Evolutionary conservation across 306 rosid genomes (phyloP).

Genomic region (Rubus parviflorus): DNA sequence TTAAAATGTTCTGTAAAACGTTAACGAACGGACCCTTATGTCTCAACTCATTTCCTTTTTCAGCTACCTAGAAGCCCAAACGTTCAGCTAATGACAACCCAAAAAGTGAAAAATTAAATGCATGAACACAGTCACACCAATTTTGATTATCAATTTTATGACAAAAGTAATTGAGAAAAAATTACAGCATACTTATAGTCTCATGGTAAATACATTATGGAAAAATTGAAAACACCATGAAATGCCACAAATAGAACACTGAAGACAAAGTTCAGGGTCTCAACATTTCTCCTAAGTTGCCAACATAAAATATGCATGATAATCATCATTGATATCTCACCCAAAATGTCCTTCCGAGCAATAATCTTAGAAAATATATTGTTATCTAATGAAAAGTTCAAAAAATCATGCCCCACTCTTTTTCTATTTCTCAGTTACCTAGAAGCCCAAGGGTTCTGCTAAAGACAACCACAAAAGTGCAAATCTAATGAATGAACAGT

Average conservation of each 20-base stretch:
- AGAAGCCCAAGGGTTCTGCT: not conserved
- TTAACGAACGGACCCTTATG: not conserved
- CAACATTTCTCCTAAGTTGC: not conserved
- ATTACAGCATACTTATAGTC: not conserved
- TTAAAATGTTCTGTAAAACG: no score
- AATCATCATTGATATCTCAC: not conserved
- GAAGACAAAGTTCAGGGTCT: constrained; percentile 1
- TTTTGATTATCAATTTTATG: not conserved
- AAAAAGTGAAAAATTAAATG: not conserved
- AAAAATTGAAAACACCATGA: not conserved
- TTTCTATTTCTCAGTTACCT: not conserved
- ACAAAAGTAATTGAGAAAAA: not conserved
- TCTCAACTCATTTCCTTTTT: not conserved
- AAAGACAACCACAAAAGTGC: not conserved
- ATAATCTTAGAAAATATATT: not conserved
- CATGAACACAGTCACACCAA: not conserved
- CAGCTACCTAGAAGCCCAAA: not conserved
- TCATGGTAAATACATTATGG: not conserved
- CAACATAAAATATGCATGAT: not conserved
- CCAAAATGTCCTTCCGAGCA: not conserved
- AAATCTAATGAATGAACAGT: not conserved
- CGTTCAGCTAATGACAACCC: not conserved
- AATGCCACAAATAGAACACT: not conserved
- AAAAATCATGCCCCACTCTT: not conserved
- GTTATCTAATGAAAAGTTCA: not conserved